phyloP scores from a whole-genome alignment of 345 rosid species.

The Syzygium grande region DNA sequence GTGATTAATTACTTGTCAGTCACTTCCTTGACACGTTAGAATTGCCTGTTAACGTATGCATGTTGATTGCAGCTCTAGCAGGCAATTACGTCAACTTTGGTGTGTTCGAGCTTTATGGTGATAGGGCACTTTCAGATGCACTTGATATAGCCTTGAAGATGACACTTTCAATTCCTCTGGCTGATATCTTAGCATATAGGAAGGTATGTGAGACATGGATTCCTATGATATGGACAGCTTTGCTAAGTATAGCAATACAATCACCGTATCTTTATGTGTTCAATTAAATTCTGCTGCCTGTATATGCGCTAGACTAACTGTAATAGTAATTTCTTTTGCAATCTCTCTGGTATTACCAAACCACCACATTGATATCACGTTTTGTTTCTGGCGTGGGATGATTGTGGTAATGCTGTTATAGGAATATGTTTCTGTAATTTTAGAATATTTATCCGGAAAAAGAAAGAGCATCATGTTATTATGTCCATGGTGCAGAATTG shows the following conservation, averaged over 20 bases:
- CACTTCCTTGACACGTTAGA: background rate
- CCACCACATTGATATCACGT: background rate
- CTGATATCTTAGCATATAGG: slow-evolving; percentile 85
- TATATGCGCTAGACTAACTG: background rate
- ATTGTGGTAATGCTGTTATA: background rate
- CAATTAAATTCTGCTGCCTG: background rate
- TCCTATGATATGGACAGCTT: background rate
- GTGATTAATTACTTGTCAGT: background rate
- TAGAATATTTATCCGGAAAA: background rate
- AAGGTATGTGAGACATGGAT: slow-evolving; percentile 45
- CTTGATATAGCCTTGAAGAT: slow-evolving; percentile 86
- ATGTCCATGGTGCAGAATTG: background rate
- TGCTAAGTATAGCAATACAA: background rate
- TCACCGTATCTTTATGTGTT: background rate
- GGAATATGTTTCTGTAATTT: background rate
- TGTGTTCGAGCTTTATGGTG: slow-evolving; percentile 96
- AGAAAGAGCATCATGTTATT: background rate
- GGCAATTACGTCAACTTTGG: slow-evolving; percentile 97
- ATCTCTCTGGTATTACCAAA: background rate
- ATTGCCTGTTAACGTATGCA: background rate
- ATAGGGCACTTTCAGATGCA: slow-evolving; percentile 92
- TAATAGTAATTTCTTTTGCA: background rate
- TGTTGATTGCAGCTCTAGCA: slow-evolving; percentile 61
- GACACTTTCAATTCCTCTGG: slow-evolving; percentile 85
- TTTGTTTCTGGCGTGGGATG: background rate